Evolutionary conservation across 1,284 basidiomycete genomes (phyloP), one percentile per base, ranked within the genome.

Genomic region (Leccinum subfulvum): DNA sequence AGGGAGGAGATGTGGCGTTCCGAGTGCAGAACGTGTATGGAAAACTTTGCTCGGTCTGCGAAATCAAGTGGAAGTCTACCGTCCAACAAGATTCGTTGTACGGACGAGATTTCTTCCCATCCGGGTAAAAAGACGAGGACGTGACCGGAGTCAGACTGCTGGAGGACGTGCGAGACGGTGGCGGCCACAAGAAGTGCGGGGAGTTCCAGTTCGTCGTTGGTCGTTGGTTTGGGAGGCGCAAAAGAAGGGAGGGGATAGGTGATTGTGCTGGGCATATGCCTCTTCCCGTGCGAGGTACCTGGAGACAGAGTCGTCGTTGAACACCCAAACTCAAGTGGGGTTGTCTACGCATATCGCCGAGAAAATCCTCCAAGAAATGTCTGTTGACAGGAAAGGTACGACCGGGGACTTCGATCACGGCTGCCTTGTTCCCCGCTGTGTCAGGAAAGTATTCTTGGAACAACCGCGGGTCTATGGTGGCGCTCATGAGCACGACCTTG

Each of bases 401-500:
- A 56, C 96, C 96, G n/a, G 95, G 94, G 28, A 98, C 82, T 65
- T 95, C 90, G 59, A 95, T 85, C 21, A 95, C 87, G 39, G 85
- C 84, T 0, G 94, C 91, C 1, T 86, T 87, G 13, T 80, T 75
- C 21, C 88, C 88, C 1, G 77, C 66, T 37, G 84, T 79, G 70
- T 90, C 85, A 10, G 83, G 78, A 80, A 98, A 98, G 80, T 98
- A 98, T 10, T 82, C 79, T 72, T 91, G 90, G 84, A 98, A 98
- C 35, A 97, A 83, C 0, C 84, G 85, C 2, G 95, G 91, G 71
- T 98, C 92, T 75, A 98, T 94, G 37, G 96, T 98, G 2, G 96
- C 95, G 70, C 94, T 97, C 95, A 98, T 98, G 61, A 98, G 85
- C 52, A 98, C 79, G 66, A 98, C 82, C 76, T 95, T 97, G 76